Conservation (phyloP, 495 filamentous ascomycete genomes). For the Penicillium parvum region DNA sequence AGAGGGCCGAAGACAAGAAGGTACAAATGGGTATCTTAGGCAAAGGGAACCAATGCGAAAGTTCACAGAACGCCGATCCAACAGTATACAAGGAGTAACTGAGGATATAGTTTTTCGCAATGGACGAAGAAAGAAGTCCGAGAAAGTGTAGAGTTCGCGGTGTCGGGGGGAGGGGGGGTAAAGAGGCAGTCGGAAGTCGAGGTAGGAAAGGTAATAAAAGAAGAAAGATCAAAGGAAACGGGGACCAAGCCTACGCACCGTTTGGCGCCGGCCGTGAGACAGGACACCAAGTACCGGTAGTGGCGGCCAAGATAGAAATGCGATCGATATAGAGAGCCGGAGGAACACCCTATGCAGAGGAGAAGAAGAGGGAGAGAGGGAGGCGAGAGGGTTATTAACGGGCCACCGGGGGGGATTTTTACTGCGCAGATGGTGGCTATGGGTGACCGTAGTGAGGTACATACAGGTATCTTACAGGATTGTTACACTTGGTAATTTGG, state of each 20-base stretch:
- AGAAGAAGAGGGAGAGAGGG: constrained; percentile 13
- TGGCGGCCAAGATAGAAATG: constrained; percentile 48
- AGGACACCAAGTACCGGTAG: constrained; percentile 54
- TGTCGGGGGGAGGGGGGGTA: too few species aligned
- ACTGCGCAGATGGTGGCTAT: constrained; percentile 17
- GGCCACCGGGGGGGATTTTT: constrained; percentile 25
- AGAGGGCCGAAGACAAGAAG: constrained; percentile 29
- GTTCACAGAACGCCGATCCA: constrained; percentile 39
- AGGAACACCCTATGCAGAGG: constrained; percentile 25
- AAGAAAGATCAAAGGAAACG: constrained; percentile 23
- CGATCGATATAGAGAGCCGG: constrained; percentile 36
- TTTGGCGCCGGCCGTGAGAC: constrained; percentile 54
- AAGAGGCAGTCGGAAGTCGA: too few species aligned
- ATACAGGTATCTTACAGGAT: constrained; percentile 4
- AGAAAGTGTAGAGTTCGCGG: too few species aligned
- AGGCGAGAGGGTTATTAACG: constrained; percentile 26
- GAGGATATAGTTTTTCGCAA: constrained; percentile 10
- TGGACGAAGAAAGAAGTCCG: constrained; percentile 11
- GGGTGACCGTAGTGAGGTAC: constrained; percentile 11
- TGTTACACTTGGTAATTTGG: background rate
- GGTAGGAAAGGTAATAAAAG: constrained; percentile 19
- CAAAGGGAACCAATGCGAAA: constrained; percentile 35
- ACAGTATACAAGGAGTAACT: constrained; percentile 27
- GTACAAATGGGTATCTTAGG: constrained; percentile 43
- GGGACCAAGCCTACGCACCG: constrained; percentile 53